Base-by-base conservation (phyloP, 2,329 filamentous ascomycete genomes). In the Colletotrichum liaoningense region DNA sequence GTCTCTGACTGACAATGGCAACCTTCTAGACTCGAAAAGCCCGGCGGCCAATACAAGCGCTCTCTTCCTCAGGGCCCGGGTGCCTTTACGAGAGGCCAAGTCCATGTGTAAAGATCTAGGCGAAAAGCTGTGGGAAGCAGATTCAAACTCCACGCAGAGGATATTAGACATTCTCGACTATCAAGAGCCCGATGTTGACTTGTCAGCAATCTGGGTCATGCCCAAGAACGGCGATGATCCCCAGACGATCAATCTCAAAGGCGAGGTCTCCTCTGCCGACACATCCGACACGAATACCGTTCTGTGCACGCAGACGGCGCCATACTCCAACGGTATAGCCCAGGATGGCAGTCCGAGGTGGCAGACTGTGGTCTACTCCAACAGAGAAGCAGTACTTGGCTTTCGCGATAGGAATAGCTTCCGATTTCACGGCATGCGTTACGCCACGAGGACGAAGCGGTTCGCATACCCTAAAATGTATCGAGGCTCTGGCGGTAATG, bases 401-500 rank as follows among this genome's bases (percentile, higher is more conserved):
- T 86, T 83, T 69, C 84, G 86, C 16, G 85, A 87, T 69, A 82
- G 80, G n/a, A 79, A 83, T 26, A 84, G 83, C 14, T 89, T 89
- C 76, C 86, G 87, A 6, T 89, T 87, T 71, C 79, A 84, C 7
- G 85, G 85, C 55, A 76, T 87, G 49, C 80, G 83, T 58, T 86
- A 85, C 74, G 84, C 83, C 4, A 70, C 79, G 0, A 78, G 81
- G 38, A 82, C 84, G 1, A 74, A 79, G 54, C 79, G 85, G 30
- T 86, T 86, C 75, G 78, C 79, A 1, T 82, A 86, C 65, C 82
- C 84, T 0, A 76, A 74, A 54, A 77, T 78, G 5, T 83, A 85
- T 72, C 71, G 78, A 33, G 80, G 79, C 8, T 75, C 75, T 12
- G 79, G 76, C 9, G 72, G 69, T 8, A 77, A 77, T 19, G 76